These are phyloP conservation scores for Zoysia pacifica DNA, from an alignment of 176 grass and related monocot species.

Conservation along the genomic window DNA sequence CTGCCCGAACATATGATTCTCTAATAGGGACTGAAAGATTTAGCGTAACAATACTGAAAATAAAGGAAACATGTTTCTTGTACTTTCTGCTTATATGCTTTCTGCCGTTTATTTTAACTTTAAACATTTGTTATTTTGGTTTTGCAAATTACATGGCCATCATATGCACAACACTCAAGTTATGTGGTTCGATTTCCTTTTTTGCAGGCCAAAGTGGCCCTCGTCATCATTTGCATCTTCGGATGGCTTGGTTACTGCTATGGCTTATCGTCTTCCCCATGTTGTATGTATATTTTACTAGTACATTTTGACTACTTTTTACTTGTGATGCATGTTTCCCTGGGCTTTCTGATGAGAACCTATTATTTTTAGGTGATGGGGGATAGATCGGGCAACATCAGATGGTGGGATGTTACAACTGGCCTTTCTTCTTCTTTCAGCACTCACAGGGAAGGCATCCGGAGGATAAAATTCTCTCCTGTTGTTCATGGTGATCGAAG, in stretches of 20 bases:
- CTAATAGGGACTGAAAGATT: conserved; percentile 4
- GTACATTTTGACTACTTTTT: neutral
- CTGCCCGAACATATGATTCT: neutral
- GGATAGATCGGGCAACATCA: conserved; percentile 94
- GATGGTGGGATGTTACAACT: conserved; percentile 98
- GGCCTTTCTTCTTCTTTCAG: conserved; percentile 98
- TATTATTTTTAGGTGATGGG: conserved; percentile 83
- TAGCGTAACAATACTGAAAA: conserved; percentile 12
- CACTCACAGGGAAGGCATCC: conserved; percentile 95
- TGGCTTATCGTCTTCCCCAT: conserved; percentile 96
- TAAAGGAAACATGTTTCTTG: conserved; percentile 18
- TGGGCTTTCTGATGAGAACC: conserved; percentile 37
- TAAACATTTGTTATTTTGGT: conserved; percentile 17
- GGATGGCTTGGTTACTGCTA: conserved; percentile 96
- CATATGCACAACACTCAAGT: conserved; percentile 6
- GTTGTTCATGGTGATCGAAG: conserved; percentile 86
- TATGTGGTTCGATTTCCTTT: conserved; percentile 23
- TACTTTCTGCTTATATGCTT: conserved; percentile 23
- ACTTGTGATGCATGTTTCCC: conserved; percentile 34
- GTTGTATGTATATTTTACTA: conserved; percentile 67
- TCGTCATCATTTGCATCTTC: conserved; percentile 97
- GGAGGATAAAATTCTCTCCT: conserved; percentile 97
- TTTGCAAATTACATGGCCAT: conserved; percentile 19
- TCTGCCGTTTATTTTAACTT: conserved; percentile 37
- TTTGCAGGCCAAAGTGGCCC: conserved; percentile 98